Evolutionary conservation across 768 basidiomycete species (phyloP), one percentile per base, ranked within the genome.

Genomic region (Wakefieldia striispora): DNA sequence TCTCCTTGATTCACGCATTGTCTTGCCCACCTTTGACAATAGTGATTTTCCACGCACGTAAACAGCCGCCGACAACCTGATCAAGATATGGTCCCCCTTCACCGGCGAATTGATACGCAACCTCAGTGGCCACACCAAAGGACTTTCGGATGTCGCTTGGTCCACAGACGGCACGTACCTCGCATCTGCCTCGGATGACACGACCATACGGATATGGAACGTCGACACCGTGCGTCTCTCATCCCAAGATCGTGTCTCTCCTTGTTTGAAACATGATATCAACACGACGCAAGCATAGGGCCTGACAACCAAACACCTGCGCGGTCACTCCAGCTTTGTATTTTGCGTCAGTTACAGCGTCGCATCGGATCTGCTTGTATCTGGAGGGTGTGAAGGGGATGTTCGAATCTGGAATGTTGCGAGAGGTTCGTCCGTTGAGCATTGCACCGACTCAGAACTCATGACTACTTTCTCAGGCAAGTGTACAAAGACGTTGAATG

Each of bases 311-410:
- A 88, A 88, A 63, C 72, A 75, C 6, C 73, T 97, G 13, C 84
- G 80, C 52, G 90, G 90, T 0, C 95, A 98, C 62, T 79, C 87
- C 5, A 91, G 84, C 59, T 88, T 82, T 65, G 92, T 98, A 3
- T 93, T 97, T 61, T 94, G 91, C 62, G 75, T 98, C 13, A 92
- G 95, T 59, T 97, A 92, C 68, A 94, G 93, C 63, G 82, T 84
- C 1, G 77, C 88, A 23, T 89, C 90, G 7, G 93, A 93, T 54
- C 73, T 97, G 19, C 78, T 97, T 38, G 95, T 92, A 6, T 94
- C 91, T 12, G 95, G 95, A 8, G 86, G 87, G 1, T 95, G 91
- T 62, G 95, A 97, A 53, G 93, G 95, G 42, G 91, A 90, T 62
- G 84, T 97, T 14, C 80, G 85, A 56, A 85, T 99, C 63, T 98